Percentiles rank a stretch among this genome's conserved stretches.
phyloP scores from a whole-genome alignment of 2,329 filamentous ascomycete genomes.

The Saccharata proteae region DNA sequence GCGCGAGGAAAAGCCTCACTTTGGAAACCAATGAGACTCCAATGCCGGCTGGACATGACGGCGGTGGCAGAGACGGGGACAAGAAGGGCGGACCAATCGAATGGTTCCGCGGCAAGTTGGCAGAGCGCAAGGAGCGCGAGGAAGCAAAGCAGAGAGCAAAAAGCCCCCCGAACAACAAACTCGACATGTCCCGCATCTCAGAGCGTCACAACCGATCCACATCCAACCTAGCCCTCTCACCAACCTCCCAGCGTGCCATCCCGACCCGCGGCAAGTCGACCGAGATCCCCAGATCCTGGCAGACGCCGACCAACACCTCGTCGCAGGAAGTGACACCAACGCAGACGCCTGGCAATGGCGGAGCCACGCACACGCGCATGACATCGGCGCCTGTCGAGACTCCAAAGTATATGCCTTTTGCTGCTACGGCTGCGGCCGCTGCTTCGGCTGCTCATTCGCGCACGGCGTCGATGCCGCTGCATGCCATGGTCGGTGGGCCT shows the following conservation, averaged over 20 bases:
- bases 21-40: slow-evolving; percentile 10
- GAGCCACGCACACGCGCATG: no score
- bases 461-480: no score
- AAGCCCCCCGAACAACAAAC: slow-evolving; percentile 29
- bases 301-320: slow-evolving; percentile 2
- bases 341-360: slow-evolving; percentile 1
- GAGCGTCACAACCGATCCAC: slow-evolving; percentile 7
- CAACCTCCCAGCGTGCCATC: no score
- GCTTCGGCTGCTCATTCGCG: no score
- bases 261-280: no score
- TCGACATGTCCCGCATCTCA: slow-evolving; percentile 3
- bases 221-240: slow-evolving; percentile 4
- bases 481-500: no score
- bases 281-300: background rate
- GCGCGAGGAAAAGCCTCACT: slow-evolving; percentile 6
- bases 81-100: slow-evolving; percentile 47
- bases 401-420: no score
- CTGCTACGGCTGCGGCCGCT: no score
- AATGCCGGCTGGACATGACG: slow-evolving; percentile 15
- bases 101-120: slow-evolving; percentile 54
- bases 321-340: slow-evolving; percentile 5
- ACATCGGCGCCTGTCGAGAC: no score
- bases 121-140: slow-evolving; percentile 44
- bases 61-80: slow-evolving; percentile 31
- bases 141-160: slow-evolving; percentile 41